Percentiles rank a stretch among this genome's conserved stretches.
Conservation (phyloP, 2,329 filamentous ascomycete species). For the Diaporthe ampelina region DNA sequence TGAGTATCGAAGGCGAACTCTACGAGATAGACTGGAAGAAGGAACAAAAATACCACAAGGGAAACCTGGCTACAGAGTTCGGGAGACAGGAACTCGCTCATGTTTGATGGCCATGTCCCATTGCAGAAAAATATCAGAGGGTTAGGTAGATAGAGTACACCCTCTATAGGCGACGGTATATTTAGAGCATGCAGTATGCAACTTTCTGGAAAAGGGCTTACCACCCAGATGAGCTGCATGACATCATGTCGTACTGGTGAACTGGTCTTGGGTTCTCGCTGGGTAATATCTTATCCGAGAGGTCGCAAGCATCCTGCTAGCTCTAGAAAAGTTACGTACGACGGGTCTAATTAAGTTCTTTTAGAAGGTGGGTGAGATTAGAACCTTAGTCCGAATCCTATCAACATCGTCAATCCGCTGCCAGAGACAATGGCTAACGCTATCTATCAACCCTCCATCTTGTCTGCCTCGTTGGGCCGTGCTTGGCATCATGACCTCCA, state of each 20-base stretch:
- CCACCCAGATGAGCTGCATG: neutral
- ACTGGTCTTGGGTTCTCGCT: neutral
- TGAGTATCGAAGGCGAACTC: no score
- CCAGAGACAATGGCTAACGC: neutral
- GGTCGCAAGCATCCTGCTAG: neutral
- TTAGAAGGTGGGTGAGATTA: neutral
- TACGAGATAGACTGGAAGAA: no score
- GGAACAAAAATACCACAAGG: no score
- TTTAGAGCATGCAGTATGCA: neutral
- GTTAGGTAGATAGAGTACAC: neutral
- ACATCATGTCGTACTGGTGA: neutral
- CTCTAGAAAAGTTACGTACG: neutral
- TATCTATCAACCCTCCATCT: neutral
- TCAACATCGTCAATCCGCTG: neutral
- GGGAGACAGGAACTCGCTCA: no score
- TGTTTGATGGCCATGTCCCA: neutral
- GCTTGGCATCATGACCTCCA: constrained; percentile 19
- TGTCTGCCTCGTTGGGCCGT: constrained; percentile 11
- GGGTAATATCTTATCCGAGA: constrained; percentile 20
- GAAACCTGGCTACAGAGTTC: no score
- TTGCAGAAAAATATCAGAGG: neutral
- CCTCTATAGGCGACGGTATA: neutral
- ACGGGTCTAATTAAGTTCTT: neutral
- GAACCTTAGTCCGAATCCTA: no score
- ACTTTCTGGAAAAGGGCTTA: neutral